These are phyloP conservation scores for Mortierella polycephala DNA, from an alignment of 371 early-diverging fungal genomes.

Conservation along the genomic window DNA sequence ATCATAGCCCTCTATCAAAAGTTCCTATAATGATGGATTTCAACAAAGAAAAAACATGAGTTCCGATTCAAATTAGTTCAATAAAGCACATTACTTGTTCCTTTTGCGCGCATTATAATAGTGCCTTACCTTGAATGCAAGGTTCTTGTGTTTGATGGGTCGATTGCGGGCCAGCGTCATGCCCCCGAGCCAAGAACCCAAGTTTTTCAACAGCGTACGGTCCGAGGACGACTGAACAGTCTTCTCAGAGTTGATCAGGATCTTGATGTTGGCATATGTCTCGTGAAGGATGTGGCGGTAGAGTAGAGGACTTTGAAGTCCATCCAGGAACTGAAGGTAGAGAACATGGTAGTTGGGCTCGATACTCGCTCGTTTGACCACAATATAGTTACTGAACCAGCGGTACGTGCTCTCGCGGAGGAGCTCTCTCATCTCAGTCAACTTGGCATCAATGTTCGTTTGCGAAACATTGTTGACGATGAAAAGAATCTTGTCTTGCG, in stretches of 20 bases:
- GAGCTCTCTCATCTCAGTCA: slow-evolving; percentile 79
- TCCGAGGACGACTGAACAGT: slow-evolving; percentile 92
- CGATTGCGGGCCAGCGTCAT: slow-evolving; percentile 93
- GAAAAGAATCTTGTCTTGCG: slow-evolving; percentile 94
- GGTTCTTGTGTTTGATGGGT: slow-evolving; percentile 93
- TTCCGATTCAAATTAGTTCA: not conserved
- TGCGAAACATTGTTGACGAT: slow-evolving; percentile 95
- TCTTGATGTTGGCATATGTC: slow-evolving; percentile 87
- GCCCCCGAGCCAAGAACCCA: slow-evolving; percentile 98
- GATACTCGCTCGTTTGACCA: slow-evolving; percentile 92
- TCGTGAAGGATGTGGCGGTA: slow-evolving; percentile 84
- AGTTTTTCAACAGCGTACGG: slow-evolving; percentile 89
- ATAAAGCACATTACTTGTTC: no score
- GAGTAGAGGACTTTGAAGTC: slow-evolving; percentile 70
- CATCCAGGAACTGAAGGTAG: slow-evolving; percentile 84
- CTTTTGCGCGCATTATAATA: no score
- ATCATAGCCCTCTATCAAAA: slow-evolving; percentile 92
- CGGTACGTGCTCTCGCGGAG: slow-evolving; percentile 73
- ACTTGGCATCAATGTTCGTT: slow-evolving; percentile 87
- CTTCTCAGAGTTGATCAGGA: slow-evolving; percentile 91
- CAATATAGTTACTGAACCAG: slow-evolving; percentile 94
- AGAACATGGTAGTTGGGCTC: slow-evolving; percentile 96
- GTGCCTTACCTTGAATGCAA: slow-evolving; percentile 84
- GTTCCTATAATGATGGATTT: slow-evolving; percentile 60
- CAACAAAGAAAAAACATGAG: not conserved